Evolutionary conservation across 139 green algal species (phyloP), one percentile per base, ranked within the genome.

Genomic region (Chlorella vulgaris): DNA sequence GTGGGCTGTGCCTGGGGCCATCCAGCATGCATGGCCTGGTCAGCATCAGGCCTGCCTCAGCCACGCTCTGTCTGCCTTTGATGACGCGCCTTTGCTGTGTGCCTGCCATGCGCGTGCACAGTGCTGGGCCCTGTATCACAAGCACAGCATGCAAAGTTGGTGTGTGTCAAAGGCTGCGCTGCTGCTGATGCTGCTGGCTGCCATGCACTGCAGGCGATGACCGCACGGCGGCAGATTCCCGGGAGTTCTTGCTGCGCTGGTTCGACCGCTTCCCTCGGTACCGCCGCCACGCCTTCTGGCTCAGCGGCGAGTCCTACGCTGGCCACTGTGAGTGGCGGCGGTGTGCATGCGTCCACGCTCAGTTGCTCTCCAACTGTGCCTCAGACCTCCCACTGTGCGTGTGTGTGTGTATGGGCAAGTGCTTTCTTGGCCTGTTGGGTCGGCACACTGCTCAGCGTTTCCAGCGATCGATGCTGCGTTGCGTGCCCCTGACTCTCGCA

Each of bases 211-310:
- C 78, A 83, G 78, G 83, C 28, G 83, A 88, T 36, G 22, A 36
- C n/a, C 69, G 83, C 60, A 95, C 93, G 7, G 93, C 94, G 8
- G 36, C 69, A 7, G 93, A 97, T 84, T 70, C 76, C 33, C 73
- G 78, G 3, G 1, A 60, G 21, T 97, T 97, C 83, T 33, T 97
- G 69, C 76, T 91, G 22, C 76, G 86, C 36, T 95, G 92, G 77
- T 35, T 95, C 19, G 51, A 91, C 62, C 82, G 88, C 18, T 97
- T 96, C 78, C 92, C 92, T 0, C 80, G 90, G 50, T 91, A 90
- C 31, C 43, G 50, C 2, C 53, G 63, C 38, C 51, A 68, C 4
- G 65, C 84, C 7, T 86, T 97, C 38, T 95, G 89, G 86, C 78
- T 97, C 58, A 65, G 82, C 29, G 88, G 88, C 18, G 70, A 85